Evolutionary conservation across 306 rosid genomes (phyloP).

Genomic region (Rosa persica): DNA sequence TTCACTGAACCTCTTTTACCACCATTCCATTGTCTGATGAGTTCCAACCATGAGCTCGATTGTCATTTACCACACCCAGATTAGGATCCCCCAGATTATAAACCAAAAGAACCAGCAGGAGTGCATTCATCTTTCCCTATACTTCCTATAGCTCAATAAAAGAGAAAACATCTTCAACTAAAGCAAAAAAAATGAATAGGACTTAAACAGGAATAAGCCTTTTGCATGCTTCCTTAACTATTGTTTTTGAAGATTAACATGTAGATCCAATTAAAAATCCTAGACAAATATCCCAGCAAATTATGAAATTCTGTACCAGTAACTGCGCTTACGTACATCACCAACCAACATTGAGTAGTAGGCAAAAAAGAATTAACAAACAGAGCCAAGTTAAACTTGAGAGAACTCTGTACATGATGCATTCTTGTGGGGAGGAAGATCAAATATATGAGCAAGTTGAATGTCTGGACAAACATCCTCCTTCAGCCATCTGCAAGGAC

Average conservation of each 20-base stretch:
- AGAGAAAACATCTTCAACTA: neutral
- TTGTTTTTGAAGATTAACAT: neutral
- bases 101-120: too few species aligned
- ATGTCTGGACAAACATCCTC: neutral
- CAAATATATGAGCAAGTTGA: slow-evolving; percentile 2
- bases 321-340: slow-evolving; percentile 1
- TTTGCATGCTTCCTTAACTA: neutral
- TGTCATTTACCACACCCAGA: too few species aligned
- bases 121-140: too few species aligned
- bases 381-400: slow-evolving; percentile 15
- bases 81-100: too few species aligned
- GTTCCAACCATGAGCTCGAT: too few species aligned
- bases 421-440: slow-evolving; percentile 4
- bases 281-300: neutral
- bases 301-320: neutral
- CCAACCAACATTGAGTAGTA: neutral
- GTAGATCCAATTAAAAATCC: neutral
- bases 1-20: too few species aligned
- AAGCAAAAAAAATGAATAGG: neutral
- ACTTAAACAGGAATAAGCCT: neutral
- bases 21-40: too few species aligned
- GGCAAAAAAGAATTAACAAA: slow-evolving; percentile 15
- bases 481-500: slow-evolving; percentile 19
- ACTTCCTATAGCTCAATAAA: neutral
- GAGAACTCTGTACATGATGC: slow-evolving; percentile 22